Percentiles rank a stretch among this genome's conserved stretches.
These are phyloP conservation scores for Trichophyton verrucosum DNA, from an alignment of 2,329 filamentous ascomycete genomes.

Conservation along the genomic window DNA sequence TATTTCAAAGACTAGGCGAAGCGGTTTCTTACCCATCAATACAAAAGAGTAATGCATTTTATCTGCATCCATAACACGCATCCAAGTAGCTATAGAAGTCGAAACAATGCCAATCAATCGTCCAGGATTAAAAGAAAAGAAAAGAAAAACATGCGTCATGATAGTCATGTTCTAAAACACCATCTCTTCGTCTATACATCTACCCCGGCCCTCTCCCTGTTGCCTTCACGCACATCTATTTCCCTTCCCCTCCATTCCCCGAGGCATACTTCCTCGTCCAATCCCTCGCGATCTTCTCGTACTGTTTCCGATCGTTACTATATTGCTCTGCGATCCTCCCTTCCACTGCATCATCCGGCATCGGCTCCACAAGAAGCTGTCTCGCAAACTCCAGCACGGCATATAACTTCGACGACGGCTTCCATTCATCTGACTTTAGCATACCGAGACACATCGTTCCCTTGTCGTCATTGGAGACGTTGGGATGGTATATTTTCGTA, in stretches of 20 bases:
- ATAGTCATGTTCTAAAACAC: not conserved
- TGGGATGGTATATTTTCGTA: conserved; percentile 97
- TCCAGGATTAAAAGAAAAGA: too few species aligned
- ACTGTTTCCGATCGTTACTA: conserved; percentile 53
- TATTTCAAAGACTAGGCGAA: not conserved
- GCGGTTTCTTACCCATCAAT: not conserved
- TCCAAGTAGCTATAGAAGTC: not conserved
- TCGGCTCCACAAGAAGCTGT: conserved; percentile 63
- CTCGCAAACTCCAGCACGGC: conserved; percentile 67
- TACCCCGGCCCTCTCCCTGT: too few species aligned
- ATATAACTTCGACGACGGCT: conserved; percentile 65
- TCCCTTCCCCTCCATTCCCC: conserved; percentile 12
- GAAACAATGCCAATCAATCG: not conserved
- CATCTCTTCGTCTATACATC: not conserved
- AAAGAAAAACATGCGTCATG: not conserved
- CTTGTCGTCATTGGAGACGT: conserved; percentile 74
- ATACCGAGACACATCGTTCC: conserved; percentile 78
- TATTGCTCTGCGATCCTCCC: conserved; percentile 74
- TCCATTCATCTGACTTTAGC: conserved; percentile 81
- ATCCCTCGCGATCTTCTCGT: conserved; percentile 60
- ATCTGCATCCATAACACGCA: not conserved
- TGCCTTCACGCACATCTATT: not conserved
- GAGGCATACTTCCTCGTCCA: conserved; percentile 64
- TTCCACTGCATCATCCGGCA: conserved; percentile 84
- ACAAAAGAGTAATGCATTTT: not conserved